Evolutionary conservation across 2,329 filamentous ascomycete species (phyloP), one percentile per base, ranked within the genome.

Genomic region (Emergomyces pasteurianus): DNA sequence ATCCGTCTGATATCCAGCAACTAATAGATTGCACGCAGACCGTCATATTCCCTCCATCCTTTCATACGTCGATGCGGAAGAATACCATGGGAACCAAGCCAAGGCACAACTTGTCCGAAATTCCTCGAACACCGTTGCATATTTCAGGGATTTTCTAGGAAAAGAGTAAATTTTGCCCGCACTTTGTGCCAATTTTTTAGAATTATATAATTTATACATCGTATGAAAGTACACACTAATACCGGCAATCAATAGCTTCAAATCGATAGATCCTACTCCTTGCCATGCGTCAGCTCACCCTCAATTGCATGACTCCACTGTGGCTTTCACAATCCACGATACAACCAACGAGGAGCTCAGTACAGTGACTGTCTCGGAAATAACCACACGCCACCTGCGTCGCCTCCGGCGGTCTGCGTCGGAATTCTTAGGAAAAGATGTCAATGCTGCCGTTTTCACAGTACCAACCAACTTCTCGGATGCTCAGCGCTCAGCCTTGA

Each of bases 31-130:
- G 54, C 62, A 31, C 18, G 16, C 46, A 92, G 94, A 99, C 78
- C 92, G 94, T 75, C 92, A 97, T 77, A 99, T 99, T 67, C 94
- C 94, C 66, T 90, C 91, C 50, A 86, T 95, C 68, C 81, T 99
- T 69, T 96, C 94, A 43, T 99, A 99, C 75, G 87, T 95, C 71
- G 87, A 92, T 60, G 94, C 92, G 67, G 94, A 99, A 73, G 92
- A 99, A 79, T 96, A 95, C 78, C 92, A 95, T 72, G 94, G 94
- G 70, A 87, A 89, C 66, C 92, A 99, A 78, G 94, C 92, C 70
- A 99, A 97, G 83, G 81, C 83, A 66, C 92, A 97, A 79, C 84
- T 97, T 62, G 83, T 97, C 67, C 88, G 94, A 72, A 97, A 99
- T 77, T 83, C 90, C 66, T 84, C 85, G 74, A 97, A 97, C 82